Percentiles rank a stretch among this genome's conserved stretches.
These are phyloP conservation scores for Ganoderma meredithae DNA, from an alignment of 1,284 basidiomycete species.

Conservation along the genomic window DNA sequence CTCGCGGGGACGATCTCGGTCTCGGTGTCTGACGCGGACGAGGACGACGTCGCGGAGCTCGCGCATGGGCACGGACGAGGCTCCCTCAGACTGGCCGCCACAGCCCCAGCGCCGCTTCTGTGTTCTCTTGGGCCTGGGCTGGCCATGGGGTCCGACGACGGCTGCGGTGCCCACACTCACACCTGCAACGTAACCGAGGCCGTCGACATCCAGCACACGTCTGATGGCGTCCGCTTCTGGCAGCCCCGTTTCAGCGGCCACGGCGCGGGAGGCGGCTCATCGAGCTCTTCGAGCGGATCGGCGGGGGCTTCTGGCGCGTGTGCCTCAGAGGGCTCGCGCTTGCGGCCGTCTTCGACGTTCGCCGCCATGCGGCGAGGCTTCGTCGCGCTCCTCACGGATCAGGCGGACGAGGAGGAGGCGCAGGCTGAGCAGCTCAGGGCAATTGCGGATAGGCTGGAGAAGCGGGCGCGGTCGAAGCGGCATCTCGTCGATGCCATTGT, in stretches of 20 bases:
- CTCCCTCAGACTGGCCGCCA: slow-evolving; percentile 2
- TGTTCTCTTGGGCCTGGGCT: slow-evolving; percentile 13
- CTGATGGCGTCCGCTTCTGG: slow-evolving; percentile 8
- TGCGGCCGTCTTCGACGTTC: slow-evolving; percentile 14
- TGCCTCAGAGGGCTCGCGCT: slow-evolving; percentile 9
- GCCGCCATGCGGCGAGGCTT: slow-evolving; percentile 39
- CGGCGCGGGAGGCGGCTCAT: slow-evolving; percentile 3
- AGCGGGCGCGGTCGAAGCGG: slow-evolving; percentile 28
- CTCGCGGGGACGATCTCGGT: not conserved
- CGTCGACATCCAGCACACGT: not conserved
- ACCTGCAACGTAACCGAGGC: not conserved
- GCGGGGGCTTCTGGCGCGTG: slow-evolving; percentile 7
- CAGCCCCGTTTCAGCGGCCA: slow-evolving; percentile 12
- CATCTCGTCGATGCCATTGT: slow-evolving; percentile 20
- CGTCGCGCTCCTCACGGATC: slow-evolving; percentile 35
- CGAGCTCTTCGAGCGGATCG: slow-evolving; percentile 8
- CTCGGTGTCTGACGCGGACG: not conserved
- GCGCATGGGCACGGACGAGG: not conserved
- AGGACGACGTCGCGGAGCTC: not conserved
- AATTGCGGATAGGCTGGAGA: slow-evolving; percentile 37
- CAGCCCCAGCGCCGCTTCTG: slow-evolving; percentile 12
- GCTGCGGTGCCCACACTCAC: not conserved
- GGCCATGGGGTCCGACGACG: not conserved
- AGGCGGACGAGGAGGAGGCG: slow-evolving; percentile 39
- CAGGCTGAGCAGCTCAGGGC: slow-evolving; percentile 36